Conservation (phyloP, 192 early-diverging fungal species). For the Backusella morwellensis region DNA sequence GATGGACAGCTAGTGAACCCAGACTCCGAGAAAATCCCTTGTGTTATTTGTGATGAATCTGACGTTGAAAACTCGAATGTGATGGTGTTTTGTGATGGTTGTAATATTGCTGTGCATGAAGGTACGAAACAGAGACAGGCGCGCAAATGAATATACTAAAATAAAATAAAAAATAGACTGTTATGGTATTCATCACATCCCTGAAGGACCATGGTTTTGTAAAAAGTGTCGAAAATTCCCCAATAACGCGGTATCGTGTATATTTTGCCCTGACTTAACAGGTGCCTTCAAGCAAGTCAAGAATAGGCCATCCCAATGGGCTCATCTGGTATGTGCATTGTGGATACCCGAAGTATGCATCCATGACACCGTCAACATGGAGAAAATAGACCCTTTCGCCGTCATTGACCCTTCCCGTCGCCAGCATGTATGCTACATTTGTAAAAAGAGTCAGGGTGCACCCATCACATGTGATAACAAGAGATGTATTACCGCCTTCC, state of each 20-base stretch:
- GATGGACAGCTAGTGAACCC: slow-evolving; percentile 56
- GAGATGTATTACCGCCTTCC: slow-evolving; percentile 88
- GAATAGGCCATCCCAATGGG: slow-evolving; percentile 77
- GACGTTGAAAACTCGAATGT: slow-evolving; percentile 99
- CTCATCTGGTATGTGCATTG: slow-evolving; percentile 90
- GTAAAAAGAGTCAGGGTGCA: slow-evolving; percentile 76
- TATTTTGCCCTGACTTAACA: slow-evolving; percentile 90
- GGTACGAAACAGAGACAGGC: slow-evolving; percentile 38
- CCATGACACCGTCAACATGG: slow-evolving; percentile 92
- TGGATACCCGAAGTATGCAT: slow-evolving; percentile 96
- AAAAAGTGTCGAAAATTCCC: slow-evolving; percentile 95
- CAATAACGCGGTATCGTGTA: slow-evolving; percentile 79
- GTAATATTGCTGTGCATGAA: slow-evolving; percentile 98
- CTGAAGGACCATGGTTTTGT: slow-evolving; percentile 99
- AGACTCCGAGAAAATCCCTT: slow-evolving; percentile 64
- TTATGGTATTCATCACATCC: slow-evolving; percentile 98
- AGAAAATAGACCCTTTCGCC: slow-evolving; percentile 91
- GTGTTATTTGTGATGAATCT: slow-evolving; percentile 94
- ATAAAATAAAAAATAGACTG: slow-evolving; percentile 65
- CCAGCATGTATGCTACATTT: slow-evolving; percentile 85
- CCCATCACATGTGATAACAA: slow-evolving; percentile 94
- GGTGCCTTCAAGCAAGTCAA: slow-evolving; percentile 97
- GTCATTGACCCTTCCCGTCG: slow-evolving; percentile 86
- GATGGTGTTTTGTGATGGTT: slow-evolving; percentile 99
- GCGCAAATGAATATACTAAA: not conserved